These are phyloP conservation scores for Rubroboletus pulcherrimus DNA, from an alignment of 768 basidiomycete genomes.

Conservation along the genomic window DNA sequence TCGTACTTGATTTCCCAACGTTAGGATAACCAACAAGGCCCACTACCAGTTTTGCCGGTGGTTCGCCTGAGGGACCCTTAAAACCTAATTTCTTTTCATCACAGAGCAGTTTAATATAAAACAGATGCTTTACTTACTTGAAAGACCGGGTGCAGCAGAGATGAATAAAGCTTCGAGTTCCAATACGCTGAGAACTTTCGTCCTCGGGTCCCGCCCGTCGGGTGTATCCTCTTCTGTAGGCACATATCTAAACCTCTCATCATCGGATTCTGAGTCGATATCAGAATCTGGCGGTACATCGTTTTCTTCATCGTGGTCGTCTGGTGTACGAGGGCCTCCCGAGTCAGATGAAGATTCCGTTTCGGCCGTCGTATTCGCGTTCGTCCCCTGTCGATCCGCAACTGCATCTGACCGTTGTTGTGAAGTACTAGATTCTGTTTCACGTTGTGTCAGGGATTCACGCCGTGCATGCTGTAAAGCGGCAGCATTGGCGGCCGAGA, in stretches of 20 bases:
- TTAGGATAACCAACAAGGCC: slow-evolving; percentile 98
- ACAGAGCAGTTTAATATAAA: not conserved
- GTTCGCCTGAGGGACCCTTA: slow-evolving; percentile 49
- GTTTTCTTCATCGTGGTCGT: slow-evolving; percentile 30
- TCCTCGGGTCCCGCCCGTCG: slow-evolving; percentile 58
- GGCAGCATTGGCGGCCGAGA: slow-evolving; percentile 85
- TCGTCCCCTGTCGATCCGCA: not conserved
- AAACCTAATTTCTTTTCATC: slow-evolving; percentile 50
- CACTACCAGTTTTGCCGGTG: slow-evolving; percentile 65
- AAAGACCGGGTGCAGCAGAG: slow-evolving; percentile 64
- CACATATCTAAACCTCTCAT: slow-evolving; percentile 45
- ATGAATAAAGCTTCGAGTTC: slow-evolving; percentile 86
- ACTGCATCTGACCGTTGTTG: slow-evolving; percentile 1
- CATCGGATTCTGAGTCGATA: slow-evolving; percentile 29
- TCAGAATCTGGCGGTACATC: slow-evolving; percentile 26
- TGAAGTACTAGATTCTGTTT: slow-evolving; percentile 17
- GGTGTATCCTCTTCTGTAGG: slow-evolving; percentile 51
- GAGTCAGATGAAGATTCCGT: slow-evolving; percentile 33
- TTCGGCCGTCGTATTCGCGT: slow-evolving; percentile 3
- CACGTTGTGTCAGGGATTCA: slow-evolving; percentile 36
- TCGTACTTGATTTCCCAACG: slow-evolving; percentile 97
- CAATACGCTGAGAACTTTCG: slow-evolving; percentile 75
- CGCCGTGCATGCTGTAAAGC: slow-evolving; percentile 76
- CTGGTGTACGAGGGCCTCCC: slow-evolving; percentile 24
- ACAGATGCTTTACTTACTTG: slow-evolving; percentile 43